phyloP scores from a whole-genome alignment of 2,329 filamentous ascomycete species.

The Clonostachys chloroleuca region DNA sequence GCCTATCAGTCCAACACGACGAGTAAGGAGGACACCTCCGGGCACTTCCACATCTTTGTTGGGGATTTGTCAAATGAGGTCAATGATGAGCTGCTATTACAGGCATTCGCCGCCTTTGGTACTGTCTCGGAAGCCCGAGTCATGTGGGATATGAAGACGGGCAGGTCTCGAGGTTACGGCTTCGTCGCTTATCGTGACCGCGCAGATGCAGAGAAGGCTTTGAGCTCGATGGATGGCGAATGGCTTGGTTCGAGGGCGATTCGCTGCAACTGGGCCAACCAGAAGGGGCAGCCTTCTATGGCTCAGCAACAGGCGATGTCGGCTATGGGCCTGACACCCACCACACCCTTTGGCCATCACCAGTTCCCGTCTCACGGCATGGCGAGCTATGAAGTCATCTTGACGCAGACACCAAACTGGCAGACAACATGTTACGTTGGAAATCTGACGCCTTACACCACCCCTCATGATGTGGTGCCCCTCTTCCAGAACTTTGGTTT shows the following conservation, averaged over 20 bases:
- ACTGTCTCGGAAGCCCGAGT: slow-evolving; percentile 95
- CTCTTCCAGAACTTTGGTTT: slow-evolving; percentile 98
- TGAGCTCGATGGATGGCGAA: slow-evolving; percentile 98
- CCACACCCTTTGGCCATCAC: slow-evolving; percentile 92
- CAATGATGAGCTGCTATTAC: slow-evolving; percentile 89
- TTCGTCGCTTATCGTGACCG: slow-evolving; percentile 97
- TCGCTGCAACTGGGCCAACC: slow-evolving; percentile 99
- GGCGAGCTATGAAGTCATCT: slow-evolving; percentile 96
- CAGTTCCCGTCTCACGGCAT: slow-evolving; percentile 97
- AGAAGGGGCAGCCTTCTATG: slow-evolving; percentile 99
- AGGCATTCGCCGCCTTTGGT: slow-evolving; percentile 95
- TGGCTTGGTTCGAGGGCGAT: slow-evolving; percentile 98
- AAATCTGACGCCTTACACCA: slow-evolving; percentile 96
- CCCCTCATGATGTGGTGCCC: slow-evolving; percentile 93
- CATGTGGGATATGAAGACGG: slow-evolving; percentile 99
- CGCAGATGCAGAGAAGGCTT: slow-evolving; percentile 86
- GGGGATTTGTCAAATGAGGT: slow-evolving; percentile 98
- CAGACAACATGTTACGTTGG: slow-evolving; percentile 98
- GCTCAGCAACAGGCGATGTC: slow-evolving; percentile 96
- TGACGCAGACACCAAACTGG: slow-evolving; percentile 92
- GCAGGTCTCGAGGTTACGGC: slow-evolving; percentile 92
- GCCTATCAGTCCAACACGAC: slow-evolving; percentile 94
- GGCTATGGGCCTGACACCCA: slow-evolving; percentile 96
- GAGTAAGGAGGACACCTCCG: slow-evolving; percentile 95
- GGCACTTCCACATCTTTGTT: slow-evolving; percentile 98